phyloP scores from a whole-genome alignment of 306 rosid genomes.

The Prunus salicina region DNA sequence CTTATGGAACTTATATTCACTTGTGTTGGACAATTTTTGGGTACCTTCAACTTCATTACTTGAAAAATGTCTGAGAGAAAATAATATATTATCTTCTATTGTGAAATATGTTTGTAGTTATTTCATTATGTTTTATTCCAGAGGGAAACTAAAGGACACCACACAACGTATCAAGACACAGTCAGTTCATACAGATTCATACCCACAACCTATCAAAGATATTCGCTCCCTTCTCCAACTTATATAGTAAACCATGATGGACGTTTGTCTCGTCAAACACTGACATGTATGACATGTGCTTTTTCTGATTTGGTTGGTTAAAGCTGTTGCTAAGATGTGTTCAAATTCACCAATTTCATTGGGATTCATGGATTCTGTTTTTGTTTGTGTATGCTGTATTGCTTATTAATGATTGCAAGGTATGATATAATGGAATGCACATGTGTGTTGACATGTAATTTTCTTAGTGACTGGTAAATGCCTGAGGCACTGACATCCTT shows the following conservation, averaged over 20 bases:
- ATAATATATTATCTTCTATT: background rate
- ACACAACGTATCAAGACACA: background rate
- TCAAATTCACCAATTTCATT: background rate
- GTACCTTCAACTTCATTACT: background rate
- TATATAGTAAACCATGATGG: background rate
- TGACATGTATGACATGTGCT: background rate
- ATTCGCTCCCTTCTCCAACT: background rate
- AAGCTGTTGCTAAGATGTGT: background rate
- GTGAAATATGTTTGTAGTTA: background rate
- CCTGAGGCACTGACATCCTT: background rate
- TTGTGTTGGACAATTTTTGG: background rate
- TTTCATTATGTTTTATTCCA: too few relatives aligned
- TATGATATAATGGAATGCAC: background rate
- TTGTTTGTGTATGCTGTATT: background rate
- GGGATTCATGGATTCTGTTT: background rate
- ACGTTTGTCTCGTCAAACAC: background rate
- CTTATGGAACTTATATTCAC: background rate
- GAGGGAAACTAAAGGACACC: background rate
- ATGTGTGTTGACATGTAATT: background rate
- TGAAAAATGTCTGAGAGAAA: background rate
- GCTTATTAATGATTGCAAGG: background rate
- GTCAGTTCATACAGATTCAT: background rate
- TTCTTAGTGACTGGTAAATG: background rate
- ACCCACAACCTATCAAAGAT: background rate
- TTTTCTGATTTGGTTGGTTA: background rate